These are phyloP conservation scores for Phytopythium vexans DNA, from an alignment of 352 stramenopile species.

Conservation along the genomic window DNA sequence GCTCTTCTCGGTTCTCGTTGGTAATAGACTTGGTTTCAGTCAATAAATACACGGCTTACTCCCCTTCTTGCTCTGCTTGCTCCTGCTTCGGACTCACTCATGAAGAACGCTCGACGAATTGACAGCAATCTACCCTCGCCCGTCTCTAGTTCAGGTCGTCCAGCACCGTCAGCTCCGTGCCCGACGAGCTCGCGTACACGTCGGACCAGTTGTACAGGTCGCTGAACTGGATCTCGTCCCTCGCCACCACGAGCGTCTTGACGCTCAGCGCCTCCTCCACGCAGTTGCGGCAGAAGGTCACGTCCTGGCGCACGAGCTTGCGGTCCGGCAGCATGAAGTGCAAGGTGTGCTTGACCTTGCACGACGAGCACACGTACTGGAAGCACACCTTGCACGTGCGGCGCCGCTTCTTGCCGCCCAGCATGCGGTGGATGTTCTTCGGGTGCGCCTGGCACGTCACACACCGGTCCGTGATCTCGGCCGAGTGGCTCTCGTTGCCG, in stretches of 20 bases:
- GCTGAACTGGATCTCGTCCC: constrained; percentile 18
- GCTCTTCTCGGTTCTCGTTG: no score
- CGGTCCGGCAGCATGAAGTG: constrained; percentile 25
- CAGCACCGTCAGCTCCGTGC: constrained; percentile 13
- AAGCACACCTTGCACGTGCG: constrained; percentile 38
- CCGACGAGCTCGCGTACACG: constrained; percentile 22
- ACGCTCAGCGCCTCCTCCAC: constrained; percentile 13
- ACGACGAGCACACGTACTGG: constrained; percentile 44
- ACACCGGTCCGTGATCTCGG: constrained; percentile 8
- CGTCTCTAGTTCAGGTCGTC: constrained; percentile 24
- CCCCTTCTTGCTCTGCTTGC: no score
- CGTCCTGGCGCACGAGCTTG: constrained; percentile 23
- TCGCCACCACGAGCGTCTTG: constrained; percentile 22
- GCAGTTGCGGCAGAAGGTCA: constrained; percentile 20
- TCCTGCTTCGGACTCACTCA: no score
- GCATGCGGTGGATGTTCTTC: constrained; percentile 8
- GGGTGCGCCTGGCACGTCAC: constrained; percentile 27
- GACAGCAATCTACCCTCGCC: background rate
- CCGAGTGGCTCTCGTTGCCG: background rate
- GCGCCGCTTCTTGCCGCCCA: constrained; percentile 7
- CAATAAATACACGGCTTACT: no score
- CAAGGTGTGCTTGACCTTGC: constrained; percentile 35
- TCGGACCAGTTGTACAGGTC: constrained; percentile 26
- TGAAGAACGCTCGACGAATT: no score
- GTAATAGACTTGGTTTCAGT: no score